Percentiles rank a stretch among this genome's conserved stretches.
Conservation (phyloP, 2,329 filamentous ascomycete genomes). For the Aureobasidium sp. region DNA sequence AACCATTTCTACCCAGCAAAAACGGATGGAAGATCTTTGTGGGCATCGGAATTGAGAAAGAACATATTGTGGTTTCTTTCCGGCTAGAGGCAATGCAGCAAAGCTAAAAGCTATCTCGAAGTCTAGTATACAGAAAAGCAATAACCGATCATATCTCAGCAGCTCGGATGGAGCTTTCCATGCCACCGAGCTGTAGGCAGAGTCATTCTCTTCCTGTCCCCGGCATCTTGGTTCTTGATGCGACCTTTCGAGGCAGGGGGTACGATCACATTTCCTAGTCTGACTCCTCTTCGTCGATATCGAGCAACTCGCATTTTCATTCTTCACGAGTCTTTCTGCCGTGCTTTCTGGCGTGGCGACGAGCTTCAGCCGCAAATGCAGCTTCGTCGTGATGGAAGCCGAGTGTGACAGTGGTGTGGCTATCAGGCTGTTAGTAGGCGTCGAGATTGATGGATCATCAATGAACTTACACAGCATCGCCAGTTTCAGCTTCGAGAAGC, state of each 20-base stretch:
- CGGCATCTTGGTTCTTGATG: too few relatives aligned
- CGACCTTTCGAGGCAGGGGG: too few relatives aligned
- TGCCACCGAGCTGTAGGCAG: too few relatives aligned
- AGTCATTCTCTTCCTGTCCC: background rate
- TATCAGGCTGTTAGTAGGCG: background rate
- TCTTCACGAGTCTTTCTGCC: slow-evolving; percentile 24
- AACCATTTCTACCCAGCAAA: too few relatives aligned
- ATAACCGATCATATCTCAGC: background rate
- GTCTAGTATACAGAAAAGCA: background rate
- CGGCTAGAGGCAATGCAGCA: background rate
- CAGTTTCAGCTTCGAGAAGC: slow-evolving; percentile 27
- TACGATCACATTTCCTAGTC: too few relatives aligned
- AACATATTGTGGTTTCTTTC: background rate
- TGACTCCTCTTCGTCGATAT: background rate
- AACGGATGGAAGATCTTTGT: too few relatives aligned
- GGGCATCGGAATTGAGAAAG: background rate
- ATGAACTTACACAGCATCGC: slow-evolving; percentile 21
- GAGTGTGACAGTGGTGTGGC: slow-evolving; percentile 27
- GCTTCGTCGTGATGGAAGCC: slow-evolving; percentile 28
- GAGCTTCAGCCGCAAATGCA: slow-evolving; percentile 26
- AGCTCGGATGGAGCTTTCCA: too few relatives aligned
- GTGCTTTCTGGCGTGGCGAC: slow-evolving; percentile 24
- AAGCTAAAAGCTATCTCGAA: background rate
- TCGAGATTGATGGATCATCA: too few relatives aligned
- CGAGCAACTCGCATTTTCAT: slow-evolving; percentile 22